Evolutionary conservation across 1,284 basidiomycete species (phyloP), one percentile per base, ranked within the genome.

Genomic region (Somion occarium): DNA sequence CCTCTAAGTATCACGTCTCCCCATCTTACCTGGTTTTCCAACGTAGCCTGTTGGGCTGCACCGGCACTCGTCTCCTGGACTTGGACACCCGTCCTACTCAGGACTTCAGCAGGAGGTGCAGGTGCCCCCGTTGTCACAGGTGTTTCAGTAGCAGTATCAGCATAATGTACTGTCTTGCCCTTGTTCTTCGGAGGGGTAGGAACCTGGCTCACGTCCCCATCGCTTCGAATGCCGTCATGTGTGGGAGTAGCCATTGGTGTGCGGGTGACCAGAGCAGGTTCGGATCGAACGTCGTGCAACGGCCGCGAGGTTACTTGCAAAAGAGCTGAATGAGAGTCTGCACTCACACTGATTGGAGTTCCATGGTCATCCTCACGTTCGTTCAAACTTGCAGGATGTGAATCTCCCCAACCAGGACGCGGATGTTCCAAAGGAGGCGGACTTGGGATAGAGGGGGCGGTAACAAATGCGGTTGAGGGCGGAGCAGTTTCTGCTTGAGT

Each of bases 1-100:
- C 87, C 88, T 78, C 83, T 70, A 68, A 88, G 72, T 11, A 82
- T 64, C n/a, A 79, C 65, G 37, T 80, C 75, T 63, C 76, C 68
- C 70, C 73, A 49, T 62, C 57, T 44, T 56, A 56, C 47, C 26
- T 57, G 57, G 57, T 66, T 58, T 49, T 67, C 57, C 48, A 57
- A 48, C 51, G 49, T 51, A 27, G 59, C 62, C 37, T 66, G 62
- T 25, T 64, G 62, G 44, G 75, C 75, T 1, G 80, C 81, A 24
- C 78, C 82, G 5, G 83, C 82, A 59, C 85, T 88, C 0, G 82
- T 83, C 27, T 69, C 78, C 22, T 76, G 70, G 2, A 84, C 68
- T 1, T 75, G 74, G 37, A 63, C 66, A 18, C 76, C 74, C 1
- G 72, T 72, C 41, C 86, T 73, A 43, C 74, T 69, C 24, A 90